Conservation (phyloP, 257 asterid genomes). For the Solanum infundibuliforme region DNA sequence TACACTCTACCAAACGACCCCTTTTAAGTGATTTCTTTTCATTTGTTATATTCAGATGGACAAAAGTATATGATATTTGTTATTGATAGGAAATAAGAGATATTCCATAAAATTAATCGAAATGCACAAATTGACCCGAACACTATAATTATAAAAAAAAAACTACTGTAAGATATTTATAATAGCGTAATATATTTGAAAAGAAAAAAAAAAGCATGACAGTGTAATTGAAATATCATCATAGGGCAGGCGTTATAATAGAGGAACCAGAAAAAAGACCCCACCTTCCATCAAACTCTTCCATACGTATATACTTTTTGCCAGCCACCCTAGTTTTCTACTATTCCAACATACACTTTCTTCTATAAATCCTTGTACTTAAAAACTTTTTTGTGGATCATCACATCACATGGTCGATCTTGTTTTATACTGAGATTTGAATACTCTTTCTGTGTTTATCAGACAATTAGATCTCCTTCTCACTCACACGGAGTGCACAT, state of each 20-base stretch:
- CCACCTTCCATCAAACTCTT: background rate
- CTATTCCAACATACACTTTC: background rate
- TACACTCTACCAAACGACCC: too few relatives aligned
- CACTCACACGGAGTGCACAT: background rate
- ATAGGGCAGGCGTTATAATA: background rate
- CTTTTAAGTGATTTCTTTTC: too few relatives aligned
- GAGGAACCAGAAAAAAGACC: background rate
- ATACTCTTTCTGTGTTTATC: background rate
- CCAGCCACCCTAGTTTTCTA: background rate
- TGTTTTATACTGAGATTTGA: background rate
- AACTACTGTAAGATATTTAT: too few relatives aligned
- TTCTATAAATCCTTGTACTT: background rate
- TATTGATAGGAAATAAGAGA: background rate
- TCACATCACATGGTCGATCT: background rate
- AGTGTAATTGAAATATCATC: background rate
- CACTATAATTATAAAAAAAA: background rate
- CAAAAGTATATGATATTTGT: fast-evolving
- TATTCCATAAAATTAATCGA: too few relatives aligned
- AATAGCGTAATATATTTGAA: too few relatives aligned
- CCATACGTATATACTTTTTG: background rate
- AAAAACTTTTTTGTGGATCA: background rate
- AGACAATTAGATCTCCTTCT: background rate
- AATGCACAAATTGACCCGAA: too few relatives aligned
- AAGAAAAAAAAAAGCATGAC: background rate
- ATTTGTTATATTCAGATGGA: too few relatives aligned